Evolutionary conservation across 2,329 filamentous ascomycete genomes (phyloP), one percentile per base, ranked within the genome.

Genomic region (Hypoxylon sp.): DNA sequence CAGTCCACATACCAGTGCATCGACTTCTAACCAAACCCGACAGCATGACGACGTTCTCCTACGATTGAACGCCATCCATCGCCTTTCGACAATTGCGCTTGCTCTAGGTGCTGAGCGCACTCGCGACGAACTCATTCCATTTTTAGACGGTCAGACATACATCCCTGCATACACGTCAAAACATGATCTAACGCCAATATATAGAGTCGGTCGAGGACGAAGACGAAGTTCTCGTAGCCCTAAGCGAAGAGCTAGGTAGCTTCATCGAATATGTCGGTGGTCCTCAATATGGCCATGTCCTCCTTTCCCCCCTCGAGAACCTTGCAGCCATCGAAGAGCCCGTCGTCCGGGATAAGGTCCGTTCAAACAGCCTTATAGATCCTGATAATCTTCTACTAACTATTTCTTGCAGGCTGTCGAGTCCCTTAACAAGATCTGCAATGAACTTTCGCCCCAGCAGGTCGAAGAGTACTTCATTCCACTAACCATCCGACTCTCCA

Each of bases 251-350:
- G 85, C 89, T 99, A 72, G 96, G 96, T 73, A 91, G 89, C 79
- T 99, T 99, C 80, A 93, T 97, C 81, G 96, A 99, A 81, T 98
- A 98, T 77, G 96, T 99, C 73, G 96, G 96, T 70, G 96, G 96
- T 69, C 90, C 96, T 72, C 91, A 97, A 82, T 94, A 91, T 84
- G 96, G 92, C 76, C 96, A 99, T 83, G 94, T 98, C 80, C 91
- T 99, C 68, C 90, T 99, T 65, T 98, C 96, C 57, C 96, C 97
- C 67, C 86, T 99, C 71, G 97, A 99, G 88, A 98, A 99, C 81
- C 88, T 99, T 75, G 97, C 96, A 58, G 95, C 95, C 71, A 99
- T 99, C 82, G 96, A 99, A 82, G 96, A 99, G 83, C 95, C 96
- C 70, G 89, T 99, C 75, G 96, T 99, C 70, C 89, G 96, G 77